phyloP scores from a whole-genome alignment of 352 stramenopile species.

The Phytophthora hybrid region DNA sequence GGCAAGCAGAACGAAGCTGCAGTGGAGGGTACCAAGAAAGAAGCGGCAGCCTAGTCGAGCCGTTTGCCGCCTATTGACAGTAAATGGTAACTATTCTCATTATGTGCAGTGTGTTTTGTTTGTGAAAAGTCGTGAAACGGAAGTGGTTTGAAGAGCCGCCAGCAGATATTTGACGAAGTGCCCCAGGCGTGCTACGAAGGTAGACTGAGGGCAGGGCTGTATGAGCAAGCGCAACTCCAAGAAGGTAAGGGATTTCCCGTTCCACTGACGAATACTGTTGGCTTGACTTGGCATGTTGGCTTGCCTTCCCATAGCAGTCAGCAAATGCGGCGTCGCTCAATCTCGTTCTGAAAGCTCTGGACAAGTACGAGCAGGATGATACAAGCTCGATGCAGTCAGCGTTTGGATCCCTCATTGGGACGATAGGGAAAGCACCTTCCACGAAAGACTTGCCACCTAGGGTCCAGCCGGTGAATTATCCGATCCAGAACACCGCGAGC shows the following conservation, averaged over 20 bases:
- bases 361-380: conserved; percentile 65
- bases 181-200: neutral
- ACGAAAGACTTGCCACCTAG: conserved; percentile 19
- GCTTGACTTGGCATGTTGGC: conserved; percentile 1
- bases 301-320: conserved; percentile 13
- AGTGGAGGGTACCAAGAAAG: conserved; percentile 6
- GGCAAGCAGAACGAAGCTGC: conserved; percentile 4
- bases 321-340: conserved; percentile 57
- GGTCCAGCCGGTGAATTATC: conserved; percentile 28
- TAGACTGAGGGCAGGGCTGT: neutral
- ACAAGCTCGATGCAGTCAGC: conserved; percentile 29
- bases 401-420: conserved; percentile 40
- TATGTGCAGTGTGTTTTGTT: conserved; percentile 7
- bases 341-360: conserved; percentile 65
- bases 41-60: conserved; percentile 31
- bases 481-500: conserved; percentile 17
- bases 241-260: conserved; percentile 39
- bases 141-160: conserved; percentile 31
- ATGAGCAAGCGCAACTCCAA: conserved; percentile 68
- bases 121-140: conserved; percentile 61
- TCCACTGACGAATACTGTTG: neutral
- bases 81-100: conserved; percentile 26
- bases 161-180: conserved; percentile 5
- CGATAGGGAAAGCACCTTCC: conserved; percentile 22
- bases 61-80: conserved; percentile 7